These are phyloP conservation scores for Brettanomyces bruxellensis DNA, from an alignment of 805 yeast genomes.

Conservation along the genomic window DNA sequence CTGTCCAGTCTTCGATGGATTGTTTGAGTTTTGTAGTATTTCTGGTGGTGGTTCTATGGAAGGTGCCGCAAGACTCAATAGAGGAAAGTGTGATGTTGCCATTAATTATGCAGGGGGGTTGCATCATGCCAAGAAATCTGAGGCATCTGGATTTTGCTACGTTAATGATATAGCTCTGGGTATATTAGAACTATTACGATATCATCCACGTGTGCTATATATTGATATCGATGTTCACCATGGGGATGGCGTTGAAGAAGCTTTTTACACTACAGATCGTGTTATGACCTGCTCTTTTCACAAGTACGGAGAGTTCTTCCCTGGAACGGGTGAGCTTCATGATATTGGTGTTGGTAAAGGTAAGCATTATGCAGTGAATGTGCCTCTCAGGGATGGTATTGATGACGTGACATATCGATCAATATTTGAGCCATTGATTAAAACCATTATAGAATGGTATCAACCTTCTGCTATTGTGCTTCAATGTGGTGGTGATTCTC, in stretches of 20 bases:
- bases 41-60: slow-evolving; percentile 88
- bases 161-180: slow-evolving; percentile 85
- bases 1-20: slow-evolving; percentile 76
- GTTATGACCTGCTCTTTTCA: slow-evolving; percentile 90
- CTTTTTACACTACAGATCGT: slow-evolving; percentile 83
- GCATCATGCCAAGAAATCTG: slow-evolving; percentile 87
- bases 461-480: slow-evolving; percentile 95
- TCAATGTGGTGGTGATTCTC: slow-evolving; percentile 97
- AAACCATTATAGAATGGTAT: slow-evolving; percentile 70
- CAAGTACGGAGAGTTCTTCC: slow-evolving; percentile 88
- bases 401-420: slow-evolving; percentile 84
- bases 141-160: slow-evolving; percentile 87
- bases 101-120: slow-evolving; percentile 91
- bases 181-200: slow-evolving; percentile 66
- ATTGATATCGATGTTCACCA: slow-evolving; percentile 90
- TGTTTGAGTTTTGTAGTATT: slow-evolving; percentile 66
- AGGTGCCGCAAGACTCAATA: slow-evolving; percentile 74
- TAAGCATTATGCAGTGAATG: slow-evolving; percentile 74
- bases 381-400: slow-evolving; percentile 86
- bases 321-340: slow-evolving; percentile 83
- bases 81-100: slow-evolving; percentile 84
- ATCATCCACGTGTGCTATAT: slow-evolving; percentile 78
- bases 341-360: slow-evolving; percentile 84
- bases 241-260: slow-evolving; percentile 95
- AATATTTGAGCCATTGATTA: slow-evolving; percentile 81